Evolutionary conservation across 2,329 filamentous ascomycete species (phyloP).

Genomic region (Apiospora saccharicola): DNA sequence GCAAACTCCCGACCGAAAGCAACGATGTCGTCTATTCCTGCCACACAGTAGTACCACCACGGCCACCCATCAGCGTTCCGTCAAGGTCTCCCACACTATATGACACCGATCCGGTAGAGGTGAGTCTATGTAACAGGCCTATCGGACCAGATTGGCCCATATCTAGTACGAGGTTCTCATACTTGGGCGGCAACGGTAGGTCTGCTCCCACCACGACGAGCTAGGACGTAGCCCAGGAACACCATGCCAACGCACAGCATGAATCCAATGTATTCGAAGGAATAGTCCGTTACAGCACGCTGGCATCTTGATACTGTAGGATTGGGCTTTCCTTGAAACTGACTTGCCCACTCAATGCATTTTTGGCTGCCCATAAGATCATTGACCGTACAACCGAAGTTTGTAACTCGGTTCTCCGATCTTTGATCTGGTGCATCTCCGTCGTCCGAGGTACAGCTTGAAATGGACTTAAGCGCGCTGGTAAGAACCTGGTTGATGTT

Average conservation of each 20-base stretch:
- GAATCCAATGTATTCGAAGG: neutral
- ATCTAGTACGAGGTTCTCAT: neutral
- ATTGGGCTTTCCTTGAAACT: neutral
- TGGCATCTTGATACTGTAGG: neutral
- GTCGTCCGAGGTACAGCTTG: neutral
- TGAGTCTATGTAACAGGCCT: too few species aligned
- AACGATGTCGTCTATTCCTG: neutral
- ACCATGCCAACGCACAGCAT: neutral
- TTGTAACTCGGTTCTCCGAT: neutral
- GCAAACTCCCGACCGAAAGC: neutral
- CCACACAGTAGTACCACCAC: neutral
- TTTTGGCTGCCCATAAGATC: fast-evolving
- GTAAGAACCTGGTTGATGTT: neutral
- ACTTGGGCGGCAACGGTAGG: neutral
- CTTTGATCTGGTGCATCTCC: neutral
- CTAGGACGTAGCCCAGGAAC: neutral
- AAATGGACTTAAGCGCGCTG: neutral
- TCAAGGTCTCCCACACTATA: neutral
- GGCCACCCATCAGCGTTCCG: neutral
- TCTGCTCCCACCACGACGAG: neutral
- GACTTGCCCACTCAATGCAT: neutral
- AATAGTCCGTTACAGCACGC: neutral
- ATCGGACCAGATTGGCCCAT: too few species aligned
- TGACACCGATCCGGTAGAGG: neutral
- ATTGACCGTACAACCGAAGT: neutral